A percentile compares a stretch with the other conserved stretches of the same genome.
These are phyloP conservation scores for Cladosporium colombiae DNA, from an alignment of 2,329 filamentous ascomycete species.

Conservation along the genomic window DNA sequence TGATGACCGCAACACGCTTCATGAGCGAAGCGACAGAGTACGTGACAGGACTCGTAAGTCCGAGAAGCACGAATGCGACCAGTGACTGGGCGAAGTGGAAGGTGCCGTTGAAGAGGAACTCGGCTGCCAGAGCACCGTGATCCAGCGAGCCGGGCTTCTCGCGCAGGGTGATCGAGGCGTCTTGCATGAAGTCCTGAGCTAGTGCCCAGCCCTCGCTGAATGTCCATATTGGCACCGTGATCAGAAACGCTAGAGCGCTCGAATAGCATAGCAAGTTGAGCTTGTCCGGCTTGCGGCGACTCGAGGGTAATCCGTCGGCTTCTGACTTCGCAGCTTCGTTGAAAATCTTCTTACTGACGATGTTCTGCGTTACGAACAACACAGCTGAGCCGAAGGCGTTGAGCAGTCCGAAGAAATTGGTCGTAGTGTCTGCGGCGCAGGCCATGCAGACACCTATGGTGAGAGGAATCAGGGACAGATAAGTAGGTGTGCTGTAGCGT, in stretches of 20 bases:
- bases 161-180: slow-evolving; percentile 75
- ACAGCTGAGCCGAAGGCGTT: slow-evolving; percentile 88
- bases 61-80: slow-evolving; percentile 86
- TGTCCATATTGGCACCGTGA: slow-evolving; percentile 90
- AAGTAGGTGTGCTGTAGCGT: slow-evolving; percentile 82
- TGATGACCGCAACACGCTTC: slow-evolving; percentile 95
- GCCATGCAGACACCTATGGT: slow-evolving; percentile 95
- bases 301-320: slow-evolving; percentile 64
- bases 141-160: slow-evolving; percentile 73
- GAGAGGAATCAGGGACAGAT: slow-evolving; percentile 72
- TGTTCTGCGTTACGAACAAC: slow-evolving; percentile 97
- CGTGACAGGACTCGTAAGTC: slow-evolving; percentile 91
- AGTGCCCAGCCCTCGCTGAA: slow-evolving; percentile 83
- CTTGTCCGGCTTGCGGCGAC: slow-evolving; percentile 85
- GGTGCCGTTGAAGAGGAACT: slow-evolving; percentile 94
- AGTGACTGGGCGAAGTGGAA: slow-evolving; percentile 98
- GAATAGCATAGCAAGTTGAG: slow-evolving; percentile 96
- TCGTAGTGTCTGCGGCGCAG: slow-evolving; percentile 88
- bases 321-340: slow-evolving; percentile 89
- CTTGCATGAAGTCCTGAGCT: slow-evolving; percentile 73
- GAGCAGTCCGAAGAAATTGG: slow-evolving; percentile 84
- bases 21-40: slow-evolving; percentile 96
- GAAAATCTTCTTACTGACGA: slow-evolving; percentile 96
- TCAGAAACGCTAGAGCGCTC: slow-evolving; percentile 85
- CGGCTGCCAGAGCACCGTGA: slow-evolving; percentile 64